Base-by-base conservation (phyloP, 805 yeast species). In the Candida tammaniensis region DNA sequence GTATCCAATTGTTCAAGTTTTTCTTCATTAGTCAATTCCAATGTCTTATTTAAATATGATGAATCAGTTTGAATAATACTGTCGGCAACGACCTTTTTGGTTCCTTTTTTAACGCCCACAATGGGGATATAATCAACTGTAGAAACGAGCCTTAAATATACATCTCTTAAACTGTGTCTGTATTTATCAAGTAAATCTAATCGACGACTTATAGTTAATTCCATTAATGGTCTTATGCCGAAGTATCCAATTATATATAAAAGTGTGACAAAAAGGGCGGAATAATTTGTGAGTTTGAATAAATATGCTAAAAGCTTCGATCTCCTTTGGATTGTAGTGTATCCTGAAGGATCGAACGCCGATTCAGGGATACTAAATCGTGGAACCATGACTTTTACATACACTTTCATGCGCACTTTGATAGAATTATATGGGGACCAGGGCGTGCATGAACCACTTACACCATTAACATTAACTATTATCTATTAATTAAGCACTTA, bases 321-420 rank as follows among this genome's bases (percentile, higher is more conserved):
- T 23, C 41, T 40, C 8, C 51, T 40, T 9, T 49, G 43, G 1
- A 47, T 29, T 5, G 44, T 33, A 12, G 42, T 29, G 31, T 54
- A 62, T 5, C 48, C 40, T 12, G 46, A 43, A 3, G 64, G 53
- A 33, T 67, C 65, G 41, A 55, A 67, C 0, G 72, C 62, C 2
- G 63, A 31, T 36, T 67, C 72, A 3, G 72, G 70, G 1, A 67
- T 62, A 3, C 71, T 61, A 18, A 66, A 48, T 16, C 55, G 42
- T 1, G 68, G 69, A 8, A 65, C 33, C 37, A 34, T 34, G 6
- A 6, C 12, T 12, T 12, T n/a, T n/a, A n/a, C n/a, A n/a, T n/a
- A n/a, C n/a, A n/a, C n/a, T n/a, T n/a, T n/a, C n/a, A n/a, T n/a
- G n/a, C n/a, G n/a, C n/a, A n/a, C n/a, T n/a, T n/a, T n/a, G n/a